Evolutionary conservation across 139 green algal genomes (phyloP), one percentile per base, ranked within the genome.

Genomic region (Picochlorum sp.): DNA sequence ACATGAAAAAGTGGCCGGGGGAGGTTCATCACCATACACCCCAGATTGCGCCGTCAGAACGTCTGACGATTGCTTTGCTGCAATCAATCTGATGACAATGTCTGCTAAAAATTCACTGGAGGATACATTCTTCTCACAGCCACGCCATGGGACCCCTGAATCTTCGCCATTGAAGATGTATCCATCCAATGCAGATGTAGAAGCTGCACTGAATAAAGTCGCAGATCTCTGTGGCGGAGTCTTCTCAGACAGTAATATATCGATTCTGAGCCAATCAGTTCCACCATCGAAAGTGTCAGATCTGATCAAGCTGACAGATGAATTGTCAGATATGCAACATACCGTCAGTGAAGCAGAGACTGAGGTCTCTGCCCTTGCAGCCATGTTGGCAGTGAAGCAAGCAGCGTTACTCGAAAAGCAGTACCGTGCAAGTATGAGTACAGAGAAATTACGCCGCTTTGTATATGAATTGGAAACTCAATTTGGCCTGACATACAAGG

Each of bases 51-150:
- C 24, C 34, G 23, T 18, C 64, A 23, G 62, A 75, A 63, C 74
- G 51, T 61, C 65, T 9, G 34, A 57, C 14, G 80, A 86, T 45
- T 73, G 63, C 31, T 77, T 72, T 38, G 80, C 80, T 15, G 80
- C 75, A 16, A 69, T 85, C 30, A 86, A 86, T 61, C 64, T 86
- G 26, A 71, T 86, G 56, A 82, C 78, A 14, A 83, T 86, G 75
- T 76, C 28, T 14, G 54, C 28, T 30, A 55, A 54, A 54, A 31
- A 16, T 61, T 26, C 47, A 8, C 20, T 23, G n/a, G 61, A 45
- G 61, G 61, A 49, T 18, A 59, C 49, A 23, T 37, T 16, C 30
- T 30, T 54, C n/a, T 54, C 47, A 54, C n/a, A 20, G 16, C 20
- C 26, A 58, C 61, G 15, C 21, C 18, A 55, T 31, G 61, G 30